These are phyloP conservation scores for Chloris gayana DNA, from an alignment of 176 grass and related monocot species.

Conservation along the genomic window DNA sequence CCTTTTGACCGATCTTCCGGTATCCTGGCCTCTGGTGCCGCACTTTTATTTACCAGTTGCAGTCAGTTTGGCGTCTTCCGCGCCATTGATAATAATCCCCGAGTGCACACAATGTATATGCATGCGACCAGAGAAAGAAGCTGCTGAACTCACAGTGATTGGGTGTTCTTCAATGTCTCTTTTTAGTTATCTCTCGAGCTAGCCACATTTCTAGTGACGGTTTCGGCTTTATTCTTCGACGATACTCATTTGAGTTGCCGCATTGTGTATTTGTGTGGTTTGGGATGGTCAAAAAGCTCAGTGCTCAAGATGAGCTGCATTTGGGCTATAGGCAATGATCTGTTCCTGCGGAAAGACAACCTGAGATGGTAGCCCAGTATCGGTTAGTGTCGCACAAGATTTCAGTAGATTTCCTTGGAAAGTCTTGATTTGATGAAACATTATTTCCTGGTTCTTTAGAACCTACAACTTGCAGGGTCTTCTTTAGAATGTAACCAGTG, in stretches of 20 bases:
- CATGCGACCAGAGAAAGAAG: background rate
- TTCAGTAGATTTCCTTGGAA: background rate
- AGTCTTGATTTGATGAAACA: slow-evolving; percentile 11
- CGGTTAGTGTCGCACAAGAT: background rate
- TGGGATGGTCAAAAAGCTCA: slow-evolving; percentile 42
- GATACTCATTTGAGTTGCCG: background rate
- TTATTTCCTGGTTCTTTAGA: background rate
- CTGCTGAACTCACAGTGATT: slow-evolving; percentile 26
- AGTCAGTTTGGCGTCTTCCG: slow-evolving; percentile 25
- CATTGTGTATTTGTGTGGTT: slow-evolving; percentile 19
- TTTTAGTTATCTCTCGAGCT: slow-evolving; percentile 2
- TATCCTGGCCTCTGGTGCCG: slow-evolving; percentile 46
- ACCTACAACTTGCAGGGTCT: background rate
- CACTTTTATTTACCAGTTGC: slow-evolving; percentile 39
- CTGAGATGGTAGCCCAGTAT: background rate
- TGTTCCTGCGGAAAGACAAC: background rate
- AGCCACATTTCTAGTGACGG: slow-evolving; percentile 37
- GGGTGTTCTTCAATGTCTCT: slow-evolving; percentile 17
- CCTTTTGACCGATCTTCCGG: slow-evolving; percentile 42
- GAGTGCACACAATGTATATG: background rate
- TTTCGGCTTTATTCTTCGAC: slow-evolving; percentile 35
- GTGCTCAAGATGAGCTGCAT: slow-evolving; percentile 14
- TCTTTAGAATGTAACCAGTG: background rate
- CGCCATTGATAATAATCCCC: slow-evolving; percentile 29
- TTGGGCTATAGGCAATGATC: slow-evolving; percentile 21